Percentiles rank a stretch among this genome's conserved stretches.
phyloP scores from a whole-genome alignment of 2,329 filamentous ascomycete genomes.

The Fusarium nelsonii region DNA sequence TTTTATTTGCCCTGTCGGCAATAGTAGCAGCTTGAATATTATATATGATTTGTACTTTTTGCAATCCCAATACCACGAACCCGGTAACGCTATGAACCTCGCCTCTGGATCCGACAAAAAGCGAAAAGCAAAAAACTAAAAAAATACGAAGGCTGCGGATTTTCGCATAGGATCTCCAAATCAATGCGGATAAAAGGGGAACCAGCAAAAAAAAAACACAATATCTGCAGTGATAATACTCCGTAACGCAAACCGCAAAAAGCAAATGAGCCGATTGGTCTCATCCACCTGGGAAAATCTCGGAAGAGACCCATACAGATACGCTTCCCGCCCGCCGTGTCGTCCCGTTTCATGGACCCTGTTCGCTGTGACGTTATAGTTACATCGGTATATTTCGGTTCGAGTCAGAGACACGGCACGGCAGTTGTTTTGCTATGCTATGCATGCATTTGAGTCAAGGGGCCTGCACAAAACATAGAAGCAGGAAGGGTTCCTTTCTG shows the following conservation, averaged over 20 bases:
- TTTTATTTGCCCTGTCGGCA: background rate
- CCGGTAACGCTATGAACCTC: background rate
- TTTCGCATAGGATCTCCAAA: background rate
- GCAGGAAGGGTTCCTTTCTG: background rate
- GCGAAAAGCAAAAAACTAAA: no score
- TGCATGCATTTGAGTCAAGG: background rate
- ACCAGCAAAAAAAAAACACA: background rate
- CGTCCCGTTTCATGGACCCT: constrained; percentile 4
- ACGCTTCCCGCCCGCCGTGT: background rate
- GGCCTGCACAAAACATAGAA: background rate
- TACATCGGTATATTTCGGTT: background rate
- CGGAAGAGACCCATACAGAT: background rate
- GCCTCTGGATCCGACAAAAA: background rate
- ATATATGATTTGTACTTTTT: background rate
- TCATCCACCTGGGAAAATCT: background rate
- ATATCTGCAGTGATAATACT: background rate
- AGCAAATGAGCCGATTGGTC: constrained; percentile 1
- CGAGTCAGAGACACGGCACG: background rate
- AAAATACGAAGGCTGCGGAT: background rate
- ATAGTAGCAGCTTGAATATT: no score
- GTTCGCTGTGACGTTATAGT: background rate
- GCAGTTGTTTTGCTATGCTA: background rate
- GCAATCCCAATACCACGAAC: background rate
- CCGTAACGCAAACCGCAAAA: background rate
- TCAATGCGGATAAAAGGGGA: background rate